Base-by-base conservation (phyloP, 2,329 filamentous ascomycete genomes). In the Colletotrichum tropicicola region DNA sequence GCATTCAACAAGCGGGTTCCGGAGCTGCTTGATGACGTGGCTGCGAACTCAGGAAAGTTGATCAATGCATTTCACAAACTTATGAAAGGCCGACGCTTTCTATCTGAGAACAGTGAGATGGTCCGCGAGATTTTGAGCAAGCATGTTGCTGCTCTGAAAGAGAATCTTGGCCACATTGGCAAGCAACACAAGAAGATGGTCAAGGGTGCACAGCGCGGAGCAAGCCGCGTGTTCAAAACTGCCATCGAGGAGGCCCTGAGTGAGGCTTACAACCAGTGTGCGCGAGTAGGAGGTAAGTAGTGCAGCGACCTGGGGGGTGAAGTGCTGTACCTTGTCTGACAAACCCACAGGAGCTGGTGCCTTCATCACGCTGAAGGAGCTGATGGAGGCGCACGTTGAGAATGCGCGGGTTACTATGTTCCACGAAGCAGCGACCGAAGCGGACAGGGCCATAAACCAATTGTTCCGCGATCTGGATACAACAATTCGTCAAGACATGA, bases 1-100 rank as follows among this genome's bases (percentile, higher is more conserved):
- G 55, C 70, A 10, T 75, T 75, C 30, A 69, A 69, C 21, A 68
- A 58, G 5, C 68, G 59, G 1, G 43, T 74, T 6, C 72, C 72
- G 0, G 10, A 48, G 32, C 25, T 17, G 4, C 9, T 64, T 12
- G 13, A 12, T 4, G 13, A 4, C 1, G 19, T 60, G 7, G 27
- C 60, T 17, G 2, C 19, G 6, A 39, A 48, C 6, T 41, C 13
- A 17, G 44, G 47, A 10, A 47, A 43, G 5, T 19, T 45, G 21
- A 60, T 65, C n/a, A n/a, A 37, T 10, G 27, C 32, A 1, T 60
- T 65, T 3, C 47, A 60, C n/a, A 27, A 37, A 5, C 19, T 15
- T 1, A 54, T 65, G 61, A 54, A 43, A 9, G 25, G 17, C 6
- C 56, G 61, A 1, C 48, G 13, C 1, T 65, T 65, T 23, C 35